Base-by-base conservation (phyloP, 1,284 basidiomycete species). In the Marasmius tenuissimus region DNA sequence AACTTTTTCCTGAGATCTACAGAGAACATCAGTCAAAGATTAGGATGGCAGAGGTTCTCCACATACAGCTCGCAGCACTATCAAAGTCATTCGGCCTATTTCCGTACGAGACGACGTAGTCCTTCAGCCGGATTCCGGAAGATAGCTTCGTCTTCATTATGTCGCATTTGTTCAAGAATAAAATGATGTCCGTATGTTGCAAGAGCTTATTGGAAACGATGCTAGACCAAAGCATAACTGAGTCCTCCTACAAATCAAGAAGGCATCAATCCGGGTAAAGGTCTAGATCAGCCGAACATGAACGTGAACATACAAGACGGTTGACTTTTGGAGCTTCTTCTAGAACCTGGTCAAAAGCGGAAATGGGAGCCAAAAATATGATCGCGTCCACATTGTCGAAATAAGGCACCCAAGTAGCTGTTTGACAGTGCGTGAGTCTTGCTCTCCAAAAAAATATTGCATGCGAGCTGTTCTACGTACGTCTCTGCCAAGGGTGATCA, bases 281-380 rank as follows among this genome's bases (percentile, higher is more conserved):
- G 50, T 8, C 58, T 35, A 27, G 47, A 20, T 20, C 20, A 34
- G 27, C 2, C 38, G 6, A 58, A 40, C 37, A 18, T 22, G 3
- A 51, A 47, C 27, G 10, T 47, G 22, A 53, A 72, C 78, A 20
- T 60, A 85, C 83, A 63, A 90, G 73, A 61, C 88, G 81, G 70
- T 89, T 90, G 51, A 87, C 80, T 57, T 78, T 77, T 3, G 77
- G 79, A 67, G 90, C 88, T 75, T 92, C 89, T 54, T 81, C 79
- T 1, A 91, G 77, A n/a, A 82, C 81, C 70, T 91, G 87, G 72
- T 92, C 88, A 70, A 91, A 91, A 64, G 85, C 87, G 59, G 85
- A 89, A 67, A 91, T 84, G 16, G 89, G 86, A 20, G 85, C 85
- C n/a, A 89, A 73, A 68, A 87, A 86, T 62, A 92, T 88, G 72